Conservation (phyloP, 1,139 yeast species). For the Casaregolazyma suthepensis region DNA sequence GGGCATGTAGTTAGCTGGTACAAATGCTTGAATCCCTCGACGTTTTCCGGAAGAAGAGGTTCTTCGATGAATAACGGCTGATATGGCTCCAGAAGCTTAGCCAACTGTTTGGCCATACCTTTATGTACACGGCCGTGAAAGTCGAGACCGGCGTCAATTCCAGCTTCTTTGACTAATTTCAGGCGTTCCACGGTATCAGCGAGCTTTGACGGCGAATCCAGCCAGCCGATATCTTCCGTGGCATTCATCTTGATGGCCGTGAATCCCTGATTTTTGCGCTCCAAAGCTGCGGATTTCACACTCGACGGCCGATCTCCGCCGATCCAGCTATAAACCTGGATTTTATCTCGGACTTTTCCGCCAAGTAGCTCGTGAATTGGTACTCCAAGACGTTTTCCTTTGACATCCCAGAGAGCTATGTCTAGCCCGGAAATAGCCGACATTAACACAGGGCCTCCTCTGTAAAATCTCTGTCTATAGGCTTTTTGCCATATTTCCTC, state of each 20-base stretch:
- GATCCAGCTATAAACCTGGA: conserved; percentile 32
- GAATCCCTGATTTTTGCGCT: conserved; percentile 29
- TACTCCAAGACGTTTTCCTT: conserved; percentile 31
- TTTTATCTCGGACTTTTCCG: conserved; percentile 29
- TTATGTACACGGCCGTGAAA: conserved; percentile 31
- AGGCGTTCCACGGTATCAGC: conserved; percentile 27
- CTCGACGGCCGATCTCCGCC: conserved; percentile 32
- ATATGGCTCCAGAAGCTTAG: conserved; percentile 26
- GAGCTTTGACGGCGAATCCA: conserved; percentile 26
- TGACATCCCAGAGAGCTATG: conserved; percentile 32
- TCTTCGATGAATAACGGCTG: conserved; percentile 31
- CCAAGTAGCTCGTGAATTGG: conserved; percentile 30
- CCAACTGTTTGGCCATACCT: conserved; percentile 30
- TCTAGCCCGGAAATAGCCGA: conserved; percentile 31
- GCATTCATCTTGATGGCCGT: conserved; percentile 33
- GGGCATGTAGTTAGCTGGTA: conserved; percentile 28
- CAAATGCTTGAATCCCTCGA: conserved; percentile 27
- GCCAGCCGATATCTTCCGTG: conserved; percentile 27
- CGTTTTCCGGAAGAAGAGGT: conserved; percentile 29
- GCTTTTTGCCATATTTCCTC: conserved; percentile 31
- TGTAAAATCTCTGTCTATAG: conserved; percentile 30
- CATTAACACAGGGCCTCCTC: conserved; percentile 31
- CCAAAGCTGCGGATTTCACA: conserved; percentile 26
- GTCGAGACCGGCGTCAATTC: conserved; percentile 29
- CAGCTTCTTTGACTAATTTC: conserved; percentile 23